phyloP scores from a whole-genome alignment of 306 rosid species.

The Cajanus cajan region DNA sequence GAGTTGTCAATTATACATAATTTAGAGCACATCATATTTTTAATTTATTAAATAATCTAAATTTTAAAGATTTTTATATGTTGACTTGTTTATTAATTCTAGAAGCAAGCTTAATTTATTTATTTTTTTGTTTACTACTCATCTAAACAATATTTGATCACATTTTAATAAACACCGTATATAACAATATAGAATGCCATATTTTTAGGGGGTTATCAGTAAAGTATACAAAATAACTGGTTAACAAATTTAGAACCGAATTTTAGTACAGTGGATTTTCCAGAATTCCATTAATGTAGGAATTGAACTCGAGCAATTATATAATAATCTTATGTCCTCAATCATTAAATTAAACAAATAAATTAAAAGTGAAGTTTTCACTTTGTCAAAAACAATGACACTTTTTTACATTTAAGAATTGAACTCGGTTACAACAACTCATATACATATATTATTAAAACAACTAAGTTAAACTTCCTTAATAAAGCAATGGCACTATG shows the following conservation, averaged over 20 bases:
- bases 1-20: background rate
- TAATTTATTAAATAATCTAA: background rate
- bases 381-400: background rate
- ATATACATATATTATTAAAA: too few relatives aligned
- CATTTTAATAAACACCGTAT: background rate
- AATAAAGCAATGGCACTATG: background rate
- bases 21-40: background rate
- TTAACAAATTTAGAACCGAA: background rate
- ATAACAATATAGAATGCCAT: background rate
- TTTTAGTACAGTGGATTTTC: background rate
- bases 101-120: background rate
- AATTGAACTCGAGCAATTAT: background rate
- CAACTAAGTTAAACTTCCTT: too few relatives aligned
- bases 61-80: background rate
- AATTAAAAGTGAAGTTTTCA: background rate
- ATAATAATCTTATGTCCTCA: background rate
- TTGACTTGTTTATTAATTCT: background rate
- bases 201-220: background rate
- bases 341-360: background rate
- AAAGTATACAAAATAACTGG: background rate
- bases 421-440: too few relatives aligned
- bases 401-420: too few relatives aligned
- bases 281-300: background rate
- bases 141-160: background rate
- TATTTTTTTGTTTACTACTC: background rate